Evolutionary conservation across 768 basidiomycete species (phyloP), one percentile per base, ranked within the genome.

Genomic region (Boletus subparvulus): DNA sequence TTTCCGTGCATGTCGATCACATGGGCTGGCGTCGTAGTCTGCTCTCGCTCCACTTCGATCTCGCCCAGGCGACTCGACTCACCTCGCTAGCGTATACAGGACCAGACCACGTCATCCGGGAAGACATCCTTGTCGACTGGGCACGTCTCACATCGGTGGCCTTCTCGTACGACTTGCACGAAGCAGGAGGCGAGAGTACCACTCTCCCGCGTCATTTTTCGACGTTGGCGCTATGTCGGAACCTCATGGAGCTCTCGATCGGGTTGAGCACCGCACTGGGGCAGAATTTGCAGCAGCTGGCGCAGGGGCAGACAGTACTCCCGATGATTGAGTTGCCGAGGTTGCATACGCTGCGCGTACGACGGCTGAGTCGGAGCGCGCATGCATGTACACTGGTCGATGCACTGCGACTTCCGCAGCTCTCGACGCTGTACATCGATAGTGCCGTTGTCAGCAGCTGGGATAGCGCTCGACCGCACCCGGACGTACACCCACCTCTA

Each of bases 21-120:
- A 67, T 69, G 65, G 65, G 65, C 21, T 67, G 68, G 68, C 63
- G 65, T 19, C 53, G 60, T 28, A 58, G 63, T 26, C 55, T 60
- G 14, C 53, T 60, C 35, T 65, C 63, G n/a, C 48, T 67, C 21
- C 24, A 14, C 19, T 57, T 69, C 24, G 65, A 69, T 46, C 64
- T 69, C 28, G 17, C 51, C 0, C 57, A 47, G 16, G 65, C 68
- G 1, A 47, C 3, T 13, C 61, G 12, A 19, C 68, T 69, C 36
- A 60, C 48, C 6, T 63, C 63, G 13, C 46, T 69, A 21, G 64
- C 63, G 4, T 69, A 63, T 48, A 65, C 68, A 9, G 65, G 65
- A 3, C 68, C 65, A n/a, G 66, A 63, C 19, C 64, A 57, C 16
- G 60, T 56, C 40, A 52, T 35, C 30, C 55, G 61, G 40, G 67